These are phyloP conservation scores for Lentinula lateritia DNA, from an alignment of 768 basidiomycete genomes.

Conservation along the genomic window DNA sequence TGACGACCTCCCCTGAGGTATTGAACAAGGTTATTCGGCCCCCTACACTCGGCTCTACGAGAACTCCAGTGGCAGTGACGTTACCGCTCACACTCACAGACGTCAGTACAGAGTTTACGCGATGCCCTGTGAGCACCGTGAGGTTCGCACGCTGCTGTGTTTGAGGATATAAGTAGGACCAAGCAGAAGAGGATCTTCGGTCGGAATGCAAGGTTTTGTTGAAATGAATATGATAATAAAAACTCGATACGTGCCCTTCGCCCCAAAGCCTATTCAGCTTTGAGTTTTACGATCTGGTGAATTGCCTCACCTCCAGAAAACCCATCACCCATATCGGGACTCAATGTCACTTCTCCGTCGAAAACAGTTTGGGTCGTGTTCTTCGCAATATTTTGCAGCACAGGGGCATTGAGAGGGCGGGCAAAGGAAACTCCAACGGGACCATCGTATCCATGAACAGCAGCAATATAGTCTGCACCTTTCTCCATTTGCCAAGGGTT, in stretches of 20 bases:
- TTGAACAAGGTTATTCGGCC: slow-evolving; percentile 3
- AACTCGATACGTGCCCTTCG: slow-evolving; percentile 7
- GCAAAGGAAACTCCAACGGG: slow-evolving; percentile 14
- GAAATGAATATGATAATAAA: slow-evolving; percentile 13
- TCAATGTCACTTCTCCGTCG: slow-evolving; percentile 3
- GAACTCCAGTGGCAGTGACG: slow-evolving; percentile 9
- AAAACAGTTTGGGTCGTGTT: slow-evolving; percentile 10
- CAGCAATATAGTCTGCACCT: slow-evolving; percentile 11
- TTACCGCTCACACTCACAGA: background rate
- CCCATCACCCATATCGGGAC: slow-evolving; percentile 12
- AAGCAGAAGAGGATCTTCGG: slow-evolving; percentile 12
- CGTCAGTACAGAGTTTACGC: slow-evolving; percentile 6
- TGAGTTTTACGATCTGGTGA: background rate
- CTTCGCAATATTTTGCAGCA: slow-evolving; percentile 9
- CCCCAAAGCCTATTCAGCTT: background rate
- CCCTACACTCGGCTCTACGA: slow-evolving; percentile 4
- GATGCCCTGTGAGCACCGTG: slow-evolving; percentile 10
- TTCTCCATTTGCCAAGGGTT: slow-evolving; percentile 9
- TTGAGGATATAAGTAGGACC: slow-evolving; percentile 12
- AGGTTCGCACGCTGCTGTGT: slow-evolving; percentile 6
- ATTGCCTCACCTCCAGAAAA: slow-evolving; percentile 12
- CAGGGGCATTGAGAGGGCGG: slow-evolving; percentile 10
- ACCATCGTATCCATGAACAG: slow-evolving; percentile 11
- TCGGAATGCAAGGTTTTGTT: slow-evolving; percentile 13
- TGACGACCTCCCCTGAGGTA: slow-evolving; percentile 7